A percentile compares a stretch with the other conserved stretches of the same genome.
Evolutionary conservation across 139 green algal genomes (phyloP).

Genomic region (Picochlorum sp.): DNA sequence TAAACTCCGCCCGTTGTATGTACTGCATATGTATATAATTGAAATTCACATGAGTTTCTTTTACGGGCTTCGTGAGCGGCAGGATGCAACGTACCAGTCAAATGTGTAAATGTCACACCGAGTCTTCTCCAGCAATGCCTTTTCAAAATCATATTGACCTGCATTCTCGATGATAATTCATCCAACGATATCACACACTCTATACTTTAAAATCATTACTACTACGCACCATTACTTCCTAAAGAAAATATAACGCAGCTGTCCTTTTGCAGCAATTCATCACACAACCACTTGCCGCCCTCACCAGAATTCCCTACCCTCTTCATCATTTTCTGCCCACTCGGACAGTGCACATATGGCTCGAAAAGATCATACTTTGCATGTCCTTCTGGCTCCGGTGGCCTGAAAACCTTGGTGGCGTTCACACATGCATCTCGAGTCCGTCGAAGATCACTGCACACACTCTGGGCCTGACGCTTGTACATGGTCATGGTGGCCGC

Average conservation of each 20-base stretch:
- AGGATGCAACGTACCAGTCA: background rate
- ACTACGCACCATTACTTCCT: background rate
- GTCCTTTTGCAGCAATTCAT: constrained; percentile 1
- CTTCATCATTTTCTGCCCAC: background rate
- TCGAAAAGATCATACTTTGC: background rate
- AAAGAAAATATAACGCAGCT: background rate
- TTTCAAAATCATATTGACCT: constrained; percentile 6
- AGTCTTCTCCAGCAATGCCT: background rate
- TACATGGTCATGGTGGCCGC: background rate
- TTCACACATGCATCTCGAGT: constrained; percentile 1
- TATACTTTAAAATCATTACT: background rate
- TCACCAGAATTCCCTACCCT: background rate
- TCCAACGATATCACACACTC: background rate
- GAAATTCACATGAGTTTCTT: no score
- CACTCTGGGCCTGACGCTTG: background rate
- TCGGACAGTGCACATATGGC: background rate
- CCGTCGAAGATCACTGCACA: background rate
- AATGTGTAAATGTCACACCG: background rate
- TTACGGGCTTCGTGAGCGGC: background rate
- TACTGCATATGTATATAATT: background rate
- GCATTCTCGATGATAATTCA: background rate
- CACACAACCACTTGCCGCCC: constrained; percentile 1
- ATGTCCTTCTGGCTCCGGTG: background rate
- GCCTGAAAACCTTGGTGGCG: background rate
- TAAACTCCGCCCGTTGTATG: background rate